Evolutionary conservation across 495 filamentous ascomycete genomes (phyloP).

Genomic region (Aspergillus heteromorphus): DNA sequence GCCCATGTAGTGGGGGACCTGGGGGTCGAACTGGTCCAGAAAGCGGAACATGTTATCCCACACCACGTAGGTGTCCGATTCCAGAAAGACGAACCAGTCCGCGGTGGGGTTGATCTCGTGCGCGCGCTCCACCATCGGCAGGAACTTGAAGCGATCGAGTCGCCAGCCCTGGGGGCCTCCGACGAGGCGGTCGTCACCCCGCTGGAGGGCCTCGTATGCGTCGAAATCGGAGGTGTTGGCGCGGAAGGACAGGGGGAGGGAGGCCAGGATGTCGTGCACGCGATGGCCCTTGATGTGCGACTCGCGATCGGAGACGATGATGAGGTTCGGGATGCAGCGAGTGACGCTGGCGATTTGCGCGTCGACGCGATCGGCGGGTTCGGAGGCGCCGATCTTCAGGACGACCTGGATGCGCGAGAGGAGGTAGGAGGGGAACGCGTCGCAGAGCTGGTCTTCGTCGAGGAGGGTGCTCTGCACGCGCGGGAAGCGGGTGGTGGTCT

Average conservation of each 20-base stretch:
- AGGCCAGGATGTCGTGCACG: constrained; percentile 36
- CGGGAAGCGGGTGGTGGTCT: constrained; percentile 8
- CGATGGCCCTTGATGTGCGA: constrained; percentile 28
- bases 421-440: constrained; percentile 28
- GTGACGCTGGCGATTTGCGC: constrained; percentile 32
- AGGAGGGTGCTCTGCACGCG: background rate
- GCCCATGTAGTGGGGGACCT: constrained; percentile 49
- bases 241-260: constrained; percentile 25
- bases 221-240: constrained; percentile 30
- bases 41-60: constrained; percentile 58
- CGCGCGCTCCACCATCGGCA: constrained; percentile 54
- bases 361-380: constrained; percentile 23
- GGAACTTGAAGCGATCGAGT: constrained; percentile 61
- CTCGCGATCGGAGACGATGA: constrained; percentile 40
- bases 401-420: constrained; percentile 32
- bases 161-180: constrained; percentile 41
- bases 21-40: constrained; percentile 44
- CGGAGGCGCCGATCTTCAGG: constrained; percentile 34
- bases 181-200: constrained; percentile 6
- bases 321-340: constrained; percentile 35
- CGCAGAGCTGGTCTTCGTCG: constrained; percentile 21
- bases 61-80: constrained; percentile 59
- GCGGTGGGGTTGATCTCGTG: constrained; percentile 46
- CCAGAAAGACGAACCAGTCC: constrained; percentile 60
- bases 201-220: constrained; percentile 25